Percentiles rank a stretch among this genome's conserved stretches.
Evolutionary conservation across 2,329 filamentous ascomycete species (phyloP).

Genomic region (Zelopaecilomyces penicillatus): DNA sequence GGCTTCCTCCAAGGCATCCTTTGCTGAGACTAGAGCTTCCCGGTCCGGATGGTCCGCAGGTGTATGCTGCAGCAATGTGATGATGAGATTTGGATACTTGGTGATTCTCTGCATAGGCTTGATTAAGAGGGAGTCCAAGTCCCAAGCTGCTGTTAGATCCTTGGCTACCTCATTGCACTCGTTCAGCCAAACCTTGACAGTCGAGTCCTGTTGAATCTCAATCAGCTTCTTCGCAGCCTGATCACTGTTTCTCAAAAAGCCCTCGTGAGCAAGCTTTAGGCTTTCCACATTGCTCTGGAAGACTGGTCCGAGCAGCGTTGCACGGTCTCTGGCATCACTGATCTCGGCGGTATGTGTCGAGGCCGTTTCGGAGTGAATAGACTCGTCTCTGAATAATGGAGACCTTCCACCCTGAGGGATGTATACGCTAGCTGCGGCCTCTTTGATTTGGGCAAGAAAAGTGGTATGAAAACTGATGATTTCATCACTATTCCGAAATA

Average conservation of each 20-base stretch:
- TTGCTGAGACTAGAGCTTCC: constrained; percentile 48
- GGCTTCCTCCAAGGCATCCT: constrained; percentile 51
- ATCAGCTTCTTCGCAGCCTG: constrained; percentile 52
- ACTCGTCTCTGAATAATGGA: constrained; percentile 33
- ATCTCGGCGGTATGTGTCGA: constrained; percentile 32
- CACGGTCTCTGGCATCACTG: constrained; percentile 44
- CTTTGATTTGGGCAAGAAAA: constrained; percentile 74
- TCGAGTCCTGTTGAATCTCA: constrained; percentile 53
- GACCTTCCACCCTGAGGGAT: constrained; percentile 47
- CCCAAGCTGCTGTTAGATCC: constrained; percentile 89
- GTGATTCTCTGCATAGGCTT: constrained; percentile 93
- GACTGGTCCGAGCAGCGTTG: constrained; percentile 43
- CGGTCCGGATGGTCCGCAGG: constrained; percentile 78
- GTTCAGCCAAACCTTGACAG: constrained; percentile 75
- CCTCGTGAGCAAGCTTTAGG: constrained; percentile 54
- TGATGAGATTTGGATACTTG: constrained; percentile 84
- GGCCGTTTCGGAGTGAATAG: constrained; percentile 31
- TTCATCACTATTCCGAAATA: constrained; percentile 90
- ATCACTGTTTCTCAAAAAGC: constrained; percentile 56
- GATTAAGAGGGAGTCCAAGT: constrained; percentile 89
- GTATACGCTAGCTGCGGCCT: constrained; percentile 72
- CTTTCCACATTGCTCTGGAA: constrained; percentile 49
- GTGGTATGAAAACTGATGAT: constrained; percentile 77
- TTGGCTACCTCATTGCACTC: constrained; percentile 90
- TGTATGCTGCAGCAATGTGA: constrained; percentile 71